These are phyloP conservation scores for Leucocoprinus leucothites DNA, from an alignment of 768 basidiomycete genomes.

Conservation along the genomic window DNA sequence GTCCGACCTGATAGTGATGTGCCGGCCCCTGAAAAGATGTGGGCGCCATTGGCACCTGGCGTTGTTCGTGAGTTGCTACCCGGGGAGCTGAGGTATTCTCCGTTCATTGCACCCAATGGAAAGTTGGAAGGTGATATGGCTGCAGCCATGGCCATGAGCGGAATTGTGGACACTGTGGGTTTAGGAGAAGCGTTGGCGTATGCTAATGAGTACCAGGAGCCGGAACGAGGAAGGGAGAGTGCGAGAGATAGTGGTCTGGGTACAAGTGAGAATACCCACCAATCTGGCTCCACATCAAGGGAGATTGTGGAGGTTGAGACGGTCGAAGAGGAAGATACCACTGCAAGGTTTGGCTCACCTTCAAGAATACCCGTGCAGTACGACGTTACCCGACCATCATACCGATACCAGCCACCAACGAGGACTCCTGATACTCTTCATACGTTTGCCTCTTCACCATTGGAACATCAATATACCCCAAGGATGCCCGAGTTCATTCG, in stretches of 20 bases:
- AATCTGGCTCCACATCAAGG: not conserved
- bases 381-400: constrained; percentile 28
- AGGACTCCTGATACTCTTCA: constrained; percentile 12
- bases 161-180: constrained; percentile 42
- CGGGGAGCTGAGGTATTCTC: constrained; percentile 46
- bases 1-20: constrained; percentile 33
- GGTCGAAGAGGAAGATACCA: constrained; percentile 4
- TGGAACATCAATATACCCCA: constrained; percentile 6
- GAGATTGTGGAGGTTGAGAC: constrained; percentile 9
- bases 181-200: constrained; percentile 63
- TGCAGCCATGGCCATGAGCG: not conserved
- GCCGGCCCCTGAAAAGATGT: constrained; percentile 46
- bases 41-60: constrained; percentile 46
- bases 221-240: not conserved
- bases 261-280: constrained; percentile 38
- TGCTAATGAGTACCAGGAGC: constrained; percentile 25
- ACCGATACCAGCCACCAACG: constrained; percentile 13
- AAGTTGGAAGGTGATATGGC: constrained; percentile 16
- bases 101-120: constrained; percentile 29
- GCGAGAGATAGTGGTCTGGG: constrained; percentile 45
- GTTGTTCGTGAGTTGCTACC: constrained; percentile 42
- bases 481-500: constrained; percentile 8
- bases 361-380: constrained; percentile 28
- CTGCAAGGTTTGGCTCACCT: constrained; percentile 2
- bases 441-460: constrained; percentile 21